phyloP scores from a whole-genome alignment of 495 filamentous ascomycete species.

The Pseudoneurospora amorphoporcata region DNA sequence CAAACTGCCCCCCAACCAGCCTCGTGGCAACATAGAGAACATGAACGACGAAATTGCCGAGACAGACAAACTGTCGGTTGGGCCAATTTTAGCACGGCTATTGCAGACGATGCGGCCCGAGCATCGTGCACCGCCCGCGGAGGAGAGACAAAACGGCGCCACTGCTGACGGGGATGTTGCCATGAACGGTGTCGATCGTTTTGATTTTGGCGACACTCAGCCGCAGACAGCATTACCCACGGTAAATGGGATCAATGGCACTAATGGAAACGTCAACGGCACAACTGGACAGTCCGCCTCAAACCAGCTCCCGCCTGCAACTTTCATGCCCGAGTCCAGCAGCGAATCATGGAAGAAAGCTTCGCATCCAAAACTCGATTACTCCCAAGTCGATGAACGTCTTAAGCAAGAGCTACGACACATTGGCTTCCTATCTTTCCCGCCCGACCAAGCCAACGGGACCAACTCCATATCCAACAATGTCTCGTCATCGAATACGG shows the following conservation, averaged over 20 bases:
- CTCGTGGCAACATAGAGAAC: conserved; percentile 72
- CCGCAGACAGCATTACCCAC: conserved; percentile 9
- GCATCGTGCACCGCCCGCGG: conserved; percentile 50
- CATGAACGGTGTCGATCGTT: conserved; percentile 17
- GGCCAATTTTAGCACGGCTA: conserved; percentile 74
- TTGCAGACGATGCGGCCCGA: conserved; percentile 76
- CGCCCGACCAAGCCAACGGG: conserved; percentile 35
- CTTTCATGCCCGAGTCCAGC: conserved; percentile 64
- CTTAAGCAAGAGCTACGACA: conserved; percentile 86
- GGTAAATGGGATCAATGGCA: conserved; percentile 41
- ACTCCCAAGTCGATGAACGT: conserved; percentile 76
- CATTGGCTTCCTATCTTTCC: conserved; percentile 74
- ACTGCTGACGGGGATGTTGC: conserved; percentile 44
- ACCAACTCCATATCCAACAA: conserved; percentile 44
- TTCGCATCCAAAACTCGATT: conserved; percentile 60
- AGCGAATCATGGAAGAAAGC: conserved; percentile 48
- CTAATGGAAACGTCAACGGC: conserved; percentile 23
- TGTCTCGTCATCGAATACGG: conserved; percentile 63
- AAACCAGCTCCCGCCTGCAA: conserved; percentile 49
- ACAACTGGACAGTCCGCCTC: conserved; percentile 7
- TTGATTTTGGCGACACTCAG: conserved; percentile 2
- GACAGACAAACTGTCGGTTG: conserved; percentile 83
- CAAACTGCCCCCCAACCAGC: conserved; percentile 64
- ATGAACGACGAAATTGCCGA: conserved; percentile 77
- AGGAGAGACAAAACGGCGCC: conserved; percentile 49